Evolutionary conservation across 306 rosid species (phyloP), one percentile per base, ranked within the genome.

Genomic region (Castanea mollissima): DNA sequence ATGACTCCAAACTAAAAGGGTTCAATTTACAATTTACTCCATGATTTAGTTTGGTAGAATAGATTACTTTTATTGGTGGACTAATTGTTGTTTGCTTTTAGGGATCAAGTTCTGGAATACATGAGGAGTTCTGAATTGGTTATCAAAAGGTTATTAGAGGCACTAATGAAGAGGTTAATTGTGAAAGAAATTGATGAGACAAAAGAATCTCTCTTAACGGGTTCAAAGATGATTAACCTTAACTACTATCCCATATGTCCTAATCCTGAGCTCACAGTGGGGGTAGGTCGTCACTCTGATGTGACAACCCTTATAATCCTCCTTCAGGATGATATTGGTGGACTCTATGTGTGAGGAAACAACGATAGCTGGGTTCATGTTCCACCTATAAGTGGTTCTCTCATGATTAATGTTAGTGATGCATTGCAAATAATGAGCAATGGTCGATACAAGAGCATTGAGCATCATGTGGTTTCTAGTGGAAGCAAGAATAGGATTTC

Each of bases 361-460:
- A 19, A 58, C 0, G 18, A 32, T 0, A 21, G 23, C 0, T 91
- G 90, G 93, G 51, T 87, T 65, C 93, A 89, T 8, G 90, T 89
- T 54, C 77, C 88, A 0, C 93, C 93, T 0, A 11, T 87, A 15
- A 11, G 77, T 0, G 90, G 88, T 1, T 82, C 93, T 10, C 52
- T 91, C 1, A 90, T 91, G 52, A 87, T 91, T 79, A 87, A 91
- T 76, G 55, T 91, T 13, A 90, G 92, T 6, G 93, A 90, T 74
- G 88, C 91, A 4, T 34, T 90, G 8, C 90, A 90, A 67, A 83
- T 91, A 35, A 79, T 89, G 89, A 91, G 93, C 85, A 91, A 91
- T 29, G 93, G 96, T 0, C 4, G 78, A 59, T 89, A 89, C 85
- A 86, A 80, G 77, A 91, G 96, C 65, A 60, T 83, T n/a, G 86